Conservation (phyloP, 169 alveolate species). For the Miamiensis avidus region DNA sequence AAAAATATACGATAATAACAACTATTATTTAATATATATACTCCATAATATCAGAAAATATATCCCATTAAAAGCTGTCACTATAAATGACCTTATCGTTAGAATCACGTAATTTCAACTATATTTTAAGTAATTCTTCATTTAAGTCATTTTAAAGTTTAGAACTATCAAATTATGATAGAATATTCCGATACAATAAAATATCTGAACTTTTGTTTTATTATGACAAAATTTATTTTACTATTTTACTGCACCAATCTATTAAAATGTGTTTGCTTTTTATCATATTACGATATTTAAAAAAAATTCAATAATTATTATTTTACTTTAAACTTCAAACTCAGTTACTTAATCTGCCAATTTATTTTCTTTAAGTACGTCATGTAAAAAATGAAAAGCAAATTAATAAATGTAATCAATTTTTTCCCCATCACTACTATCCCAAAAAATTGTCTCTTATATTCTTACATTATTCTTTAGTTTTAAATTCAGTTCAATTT, state of each 20-base stretch:
- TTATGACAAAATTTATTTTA: not conserved
- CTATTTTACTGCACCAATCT: not conserved
- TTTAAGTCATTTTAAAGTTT: not conserved
- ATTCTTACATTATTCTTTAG: too few species aligned
- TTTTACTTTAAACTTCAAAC: too few species aligned
- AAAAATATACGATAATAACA: not conserved
- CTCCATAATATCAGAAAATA: not conserved
- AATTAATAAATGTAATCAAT: not conserved
- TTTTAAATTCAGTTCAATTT: not conserved
- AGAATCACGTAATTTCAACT: not conserved
- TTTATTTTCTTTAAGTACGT: not conserved
- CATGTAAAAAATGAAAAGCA: not conserved
- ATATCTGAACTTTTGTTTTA: not conserved
- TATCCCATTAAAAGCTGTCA: not conserved
- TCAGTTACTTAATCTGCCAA: too few species aligned
- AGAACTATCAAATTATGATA: not conserved
- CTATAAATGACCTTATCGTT: not conserved
- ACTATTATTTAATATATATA: too few species aligned
- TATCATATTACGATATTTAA: too few species aligned
- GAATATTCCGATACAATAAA: too few species aligned
- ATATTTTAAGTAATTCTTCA: not conserved
- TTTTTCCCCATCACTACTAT: not conserved
- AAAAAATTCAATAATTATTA: too few species aligned
- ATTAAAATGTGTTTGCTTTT: not conserved
- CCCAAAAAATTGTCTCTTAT: not conserved